A percentile compares a stretch with the other conserved stretches of the same genome.
phyloP scores from a whole-genome alignment of 768 basidiomycete species.

The Tricholoma matsutake region DNA sequence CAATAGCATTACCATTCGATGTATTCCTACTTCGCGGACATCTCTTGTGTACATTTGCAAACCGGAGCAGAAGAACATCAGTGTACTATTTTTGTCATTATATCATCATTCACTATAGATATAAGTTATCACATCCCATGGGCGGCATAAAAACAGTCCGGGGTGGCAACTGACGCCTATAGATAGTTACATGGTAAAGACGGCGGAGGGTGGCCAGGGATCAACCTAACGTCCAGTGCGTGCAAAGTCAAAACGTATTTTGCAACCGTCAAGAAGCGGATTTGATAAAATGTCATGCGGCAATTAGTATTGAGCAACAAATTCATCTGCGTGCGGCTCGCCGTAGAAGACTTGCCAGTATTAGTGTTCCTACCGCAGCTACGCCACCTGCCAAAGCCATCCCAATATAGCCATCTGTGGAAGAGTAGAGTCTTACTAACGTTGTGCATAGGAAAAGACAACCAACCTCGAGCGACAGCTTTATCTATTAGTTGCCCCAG shows the following conservation, averaged over 20 bases:
- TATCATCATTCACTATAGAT: constrained; percentile 6
- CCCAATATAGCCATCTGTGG: constrained; percentile 93
- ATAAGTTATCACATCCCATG: background rate
- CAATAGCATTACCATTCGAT: background rate
- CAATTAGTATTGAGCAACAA: background rate
- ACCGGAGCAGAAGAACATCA: background rate
- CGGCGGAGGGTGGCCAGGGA: background rate
- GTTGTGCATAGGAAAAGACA: background rate
- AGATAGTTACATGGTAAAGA: background rate
- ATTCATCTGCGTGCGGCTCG: constrained; percentile 63
- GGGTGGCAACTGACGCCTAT: background rate
- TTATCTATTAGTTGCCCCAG: constrained; percentile 82
- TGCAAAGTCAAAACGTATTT: background rate
- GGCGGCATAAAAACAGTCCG: background rate
- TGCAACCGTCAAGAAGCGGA: background rate
- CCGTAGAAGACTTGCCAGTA: constrained; percentile 78
- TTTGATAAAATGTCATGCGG: background rate
- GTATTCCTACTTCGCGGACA: background rate
- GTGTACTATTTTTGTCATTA: background rate
- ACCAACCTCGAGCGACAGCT: constrained; percentile 75
- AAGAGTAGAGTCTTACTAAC: constrained; percentile 1
- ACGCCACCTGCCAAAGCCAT: constrained; percentile 93
- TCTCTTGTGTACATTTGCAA: constrained; percentile 2
- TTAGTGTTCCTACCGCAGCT: constrained; percentile 77
- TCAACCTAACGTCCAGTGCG: background rate